These are phyloP conservation scores for Botrytis hyacinthi DNA, from an alignment of 2,329 filamentous ascomycete species.

Conservation along the genomic window DNA sequence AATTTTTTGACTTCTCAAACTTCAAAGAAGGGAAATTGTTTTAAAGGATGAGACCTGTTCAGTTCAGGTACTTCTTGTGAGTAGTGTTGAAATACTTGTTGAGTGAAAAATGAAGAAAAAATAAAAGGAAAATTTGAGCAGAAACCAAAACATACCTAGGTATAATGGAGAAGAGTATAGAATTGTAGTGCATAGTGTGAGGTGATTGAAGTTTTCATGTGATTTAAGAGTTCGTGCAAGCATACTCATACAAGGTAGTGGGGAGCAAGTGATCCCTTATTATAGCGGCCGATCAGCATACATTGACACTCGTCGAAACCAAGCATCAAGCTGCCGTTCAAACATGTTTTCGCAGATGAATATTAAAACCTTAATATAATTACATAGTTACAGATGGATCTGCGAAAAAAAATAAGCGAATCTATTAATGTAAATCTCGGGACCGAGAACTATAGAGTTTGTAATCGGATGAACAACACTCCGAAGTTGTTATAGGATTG, in stretches of 20 bases:
- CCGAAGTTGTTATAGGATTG: too few species aligned
- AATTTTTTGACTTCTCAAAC: neutral
- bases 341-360: too few species aligned
- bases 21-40: neutral
- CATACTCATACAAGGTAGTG: neutral
- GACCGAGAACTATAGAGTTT: too few species aligned
- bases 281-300: too few species aligned
- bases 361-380: too few species aligned
- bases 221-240: neutral
- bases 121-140: neutral
- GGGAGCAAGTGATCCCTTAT: too few species aligned
- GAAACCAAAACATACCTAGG: neutral
- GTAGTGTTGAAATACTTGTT: neutral
- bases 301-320: too few species aligned
- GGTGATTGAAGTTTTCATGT: neutral
- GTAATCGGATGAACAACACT: too few species aligned
- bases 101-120: neutral
- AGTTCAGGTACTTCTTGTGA: neutral
- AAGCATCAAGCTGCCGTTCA: too few species aligned
- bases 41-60: rapidly evolving
- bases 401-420: too few species aligned
- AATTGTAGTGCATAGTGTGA: neutral
- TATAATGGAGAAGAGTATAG: rapidly evolving
- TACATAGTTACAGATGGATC: too few species aligned
- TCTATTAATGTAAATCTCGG: too few species aligned